phyloP scores from a whole-genome alignment of 352 stramenopile species.

The Phytophthora quininea region DNA sequence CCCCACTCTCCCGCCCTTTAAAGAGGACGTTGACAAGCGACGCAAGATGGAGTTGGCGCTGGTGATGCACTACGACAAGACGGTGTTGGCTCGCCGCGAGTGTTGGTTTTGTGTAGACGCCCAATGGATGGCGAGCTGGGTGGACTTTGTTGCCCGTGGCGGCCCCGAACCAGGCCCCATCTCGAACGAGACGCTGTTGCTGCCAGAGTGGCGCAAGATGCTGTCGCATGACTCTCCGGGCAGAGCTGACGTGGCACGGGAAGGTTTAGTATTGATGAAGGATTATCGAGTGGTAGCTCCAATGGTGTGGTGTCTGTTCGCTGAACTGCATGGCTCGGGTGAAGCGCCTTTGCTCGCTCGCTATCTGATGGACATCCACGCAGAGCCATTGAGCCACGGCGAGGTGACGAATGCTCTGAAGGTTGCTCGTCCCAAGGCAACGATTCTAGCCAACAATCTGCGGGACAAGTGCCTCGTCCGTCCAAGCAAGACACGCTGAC shows the following conservation, averaged over 20 bases:
- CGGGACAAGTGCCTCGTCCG: conserved; percentile 48
- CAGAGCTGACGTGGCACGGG: conserved; percentile 45
- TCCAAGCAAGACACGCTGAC: conserved; percentile 22
- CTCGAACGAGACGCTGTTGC: conserved; percentile 65
- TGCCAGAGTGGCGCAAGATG: conserved; percentile 34
- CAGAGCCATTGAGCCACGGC: conserved; percentile 42
- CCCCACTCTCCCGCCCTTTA: conserved; percentile 21
- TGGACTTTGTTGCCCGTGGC: conserved; percentile 56
- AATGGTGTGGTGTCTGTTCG: conserved; percentile 79
- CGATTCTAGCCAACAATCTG: conserved; percentile 48
- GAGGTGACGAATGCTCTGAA: conserved; percentile 42
- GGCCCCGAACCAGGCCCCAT: conserved; percentile 66
- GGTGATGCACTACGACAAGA: conserved; percentile 68
- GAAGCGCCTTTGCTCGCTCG: conserved; percentile 51
- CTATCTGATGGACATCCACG: conserved; percentile 58
- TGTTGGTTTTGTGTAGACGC: conserved; percentile 79
- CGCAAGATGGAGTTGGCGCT: conserved; percentile 69
- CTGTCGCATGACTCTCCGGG: conserved; percentile 38
- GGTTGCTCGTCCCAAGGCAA: conserved; percentile 49
- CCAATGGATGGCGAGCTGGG: conserved; percentile 70
- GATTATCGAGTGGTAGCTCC: conserved; percentile 77
- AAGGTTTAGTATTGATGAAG: conserved; percentile 48
- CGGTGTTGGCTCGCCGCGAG: conserved; percentile 58
- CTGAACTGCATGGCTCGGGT: conserved; percentile 61
- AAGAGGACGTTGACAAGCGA: conserved; percentile 61